These are phyloP conservation scores for Suzukiozyma palmioleophila DNA, from an alignment of 1,139 yeast species.

Conservation along the genomic window DNA sequence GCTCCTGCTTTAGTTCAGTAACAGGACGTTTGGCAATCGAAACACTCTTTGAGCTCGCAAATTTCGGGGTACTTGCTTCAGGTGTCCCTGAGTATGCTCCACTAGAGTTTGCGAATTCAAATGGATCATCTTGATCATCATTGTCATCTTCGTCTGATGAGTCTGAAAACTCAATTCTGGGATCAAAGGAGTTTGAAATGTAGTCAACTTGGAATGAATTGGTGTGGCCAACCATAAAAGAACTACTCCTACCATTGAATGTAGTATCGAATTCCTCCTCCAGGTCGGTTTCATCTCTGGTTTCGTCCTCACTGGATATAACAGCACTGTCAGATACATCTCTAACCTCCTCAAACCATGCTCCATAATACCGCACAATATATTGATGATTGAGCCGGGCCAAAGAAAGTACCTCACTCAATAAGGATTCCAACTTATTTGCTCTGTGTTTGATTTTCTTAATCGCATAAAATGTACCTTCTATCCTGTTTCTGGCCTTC, in stretches of 20 bases:
- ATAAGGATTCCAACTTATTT: slow-evolving; percentile 69
- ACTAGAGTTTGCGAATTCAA: slow-evolving; percentile 26
- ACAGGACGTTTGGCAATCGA: not conserved
- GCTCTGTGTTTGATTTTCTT: slow-evolving; percentile 85
- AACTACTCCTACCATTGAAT: slow-evolving; percentile 21
- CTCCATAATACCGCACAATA: slow-evolving; percentile 93
- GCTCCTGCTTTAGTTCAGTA: slow-evolving; percentile 2
- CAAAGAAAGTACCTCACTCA: slow-evolving; percentile 86
- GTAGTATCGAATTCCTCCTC: slow-evolving; percentile 11
- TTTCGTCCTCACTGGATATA: slow-evolving; percentile 3
- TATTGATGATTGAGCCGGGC: slow-evolving; percentile 93
- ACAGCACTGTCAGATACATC: slow-evolving; percentile 9
- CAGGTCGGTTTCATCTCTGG: not conserved
- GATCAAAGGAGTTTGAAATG: slow-evolving; percentile 60
- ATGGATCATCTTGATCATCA: slow-evolving; percentile 19
- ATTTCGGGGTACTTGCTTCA: slow-evolving; percentile 3
- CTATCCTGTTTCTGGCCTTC: slow-evolving; percentile 86
- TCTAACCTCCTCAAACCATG: slow-evolving; percentile 83
- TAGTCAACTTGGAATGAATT: slow-evolving; percentile 54
- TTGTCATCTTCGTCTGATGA: slow-evolving; percentile 29
- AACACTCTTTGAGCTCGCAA: not conserved
- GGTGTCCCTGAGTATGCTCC: slow-evolving; percentile 11
- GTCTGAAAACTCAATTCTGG: slow-evolving; percentile 56
- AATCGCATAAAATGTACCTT: slow-evolving; percentile 92
- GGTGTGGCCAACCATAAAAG: slow-evolving; percentile 27